Evolutionary conservation across 1,139 yeast genomes (phyloP).

Genomic region (Suhomyces atakaporum): DNA sequence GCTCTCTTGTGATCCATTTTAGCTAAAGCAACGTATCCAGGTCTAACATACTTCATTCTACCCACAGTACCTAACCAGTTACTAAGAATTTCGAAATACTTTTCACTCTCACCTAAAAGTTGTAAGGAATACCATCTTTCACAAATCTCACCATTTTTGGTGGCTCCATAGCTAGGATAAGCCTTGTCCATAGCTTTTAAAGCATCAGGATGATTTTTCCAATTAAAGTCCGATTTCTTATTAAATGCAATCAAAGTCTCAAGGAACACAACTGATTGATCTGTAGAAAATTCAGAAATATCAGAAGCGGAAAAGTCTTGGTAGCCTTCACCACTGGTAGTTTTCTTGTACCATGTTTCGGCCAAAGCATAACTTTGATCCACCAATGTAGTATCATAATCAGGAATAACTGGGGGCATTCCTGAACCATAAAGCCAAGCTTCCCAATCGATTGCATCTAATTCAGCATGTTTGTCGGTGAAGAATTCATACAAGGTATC

Average conservation of each 20-base stretch:
- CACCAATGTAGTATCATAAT: slow-evolving; percentile 76
- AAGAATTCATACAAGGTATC: slow-evolving; percentile 73
- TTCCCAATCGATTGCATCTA: slow-evolving; percentile 80
- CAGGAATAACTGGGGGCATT: slow-evolving; percentile 77
- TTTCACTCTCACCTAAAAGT: slow-evolving; percentile 48
- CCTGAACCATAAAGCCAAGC: slow-evolving; percentile 82
- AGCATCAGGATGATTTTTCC: slow-evolving; percentile 43
- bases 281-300: slow-evolving; percentile 60
- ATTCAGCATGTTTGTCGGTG: slow-evolving; percentile 42
- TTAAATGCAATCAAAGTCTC: slow-evolving; percentile 55
- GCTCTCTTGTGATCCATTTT: slow-evolving; percentile 69
- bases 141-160: slow-evolving; percentile 78
- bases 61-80: slow-evolving; percentile 91
- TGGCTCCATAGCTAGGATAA: slow-evolving; percentile 47
- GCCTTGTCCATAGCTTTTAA: slow-evolving; percentile 43
- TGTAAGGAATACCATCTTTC: slow-evolving; percentile 75
- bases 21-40: slow-evolving; percentile 70
- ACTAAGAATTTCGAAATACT: slow-evolving; percentile 56
- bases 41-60: slow-evolving; percentile 92
- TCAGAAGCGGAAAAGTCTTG: slow-evolving; percentile 38
- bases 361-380: slow-evolving; percentile 72
- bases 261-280: slow-evolving; percentile 77
- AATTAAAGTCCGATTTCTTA: slow-evolving; percentile 30
- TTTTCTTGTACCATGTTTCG: slow-evolving; percentile 56
- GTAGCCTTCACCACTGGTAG: slow-evolving; percentile 15